These are phyloP conservation scores for Skeletonema menzelii DNA, from an alignment of 108 stramenopile species.

Conservation along the genomic window DNA sequence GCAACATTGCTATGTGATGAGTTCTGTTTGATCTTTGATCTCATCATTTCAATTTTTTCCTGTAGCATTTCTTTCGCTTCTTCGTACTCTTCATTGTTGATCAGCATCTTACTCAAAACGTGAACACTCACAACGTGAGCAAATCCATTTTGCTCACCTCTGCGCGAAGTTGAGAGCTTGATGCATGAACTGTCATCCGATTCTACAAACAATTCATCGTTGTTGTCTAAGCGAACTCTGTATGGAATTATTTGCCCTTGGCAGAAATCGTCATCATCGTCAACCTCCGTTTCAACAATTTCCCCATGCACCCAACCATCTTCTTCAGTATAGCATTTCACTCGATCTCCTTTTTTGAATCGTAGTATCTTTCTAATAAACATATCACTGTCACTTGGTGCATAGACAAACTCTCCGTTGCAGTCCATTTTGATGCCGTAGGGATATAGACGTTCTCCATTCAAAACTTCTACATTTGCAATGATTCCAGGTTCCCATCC, in stretches of 20 bases:
- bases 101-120: conserved; percentile 4
- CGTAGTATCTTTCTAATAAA: conserved; percentile 1
- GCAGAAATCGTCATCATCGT: not conserved
- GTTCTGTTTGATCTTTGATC: not conserved
- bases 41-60: not conserved
- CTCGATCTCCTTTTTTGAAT: conserved; percentile 7
- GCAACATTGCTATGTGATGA: not conserved
- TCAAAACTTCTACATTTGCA: not conserved
- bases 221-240: not conserved
- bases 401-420: not conserved
- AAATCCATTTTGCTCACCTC: not conserved
- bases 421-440: not conserved
- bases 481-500: not conserved
- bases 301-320: not conserved
- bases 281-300: not conserved
- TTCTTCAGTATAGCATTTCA: conserved; percentile 1
- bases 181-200: not conserved
- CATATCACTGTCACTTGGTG: not conserved
- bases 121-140: not conserved
- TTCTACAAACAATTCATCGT: not conserved
- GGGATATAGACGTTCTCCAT: not conserved
- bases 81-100: conserved; percentile 1
- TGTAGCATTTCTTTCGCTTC: not conserved
- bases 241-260: not conserved
- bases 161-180: not conserved